Base-by-base conservation (phyloP, 2,329 filamentous ascomycete species). In the Coniella lustricola region DNA sequence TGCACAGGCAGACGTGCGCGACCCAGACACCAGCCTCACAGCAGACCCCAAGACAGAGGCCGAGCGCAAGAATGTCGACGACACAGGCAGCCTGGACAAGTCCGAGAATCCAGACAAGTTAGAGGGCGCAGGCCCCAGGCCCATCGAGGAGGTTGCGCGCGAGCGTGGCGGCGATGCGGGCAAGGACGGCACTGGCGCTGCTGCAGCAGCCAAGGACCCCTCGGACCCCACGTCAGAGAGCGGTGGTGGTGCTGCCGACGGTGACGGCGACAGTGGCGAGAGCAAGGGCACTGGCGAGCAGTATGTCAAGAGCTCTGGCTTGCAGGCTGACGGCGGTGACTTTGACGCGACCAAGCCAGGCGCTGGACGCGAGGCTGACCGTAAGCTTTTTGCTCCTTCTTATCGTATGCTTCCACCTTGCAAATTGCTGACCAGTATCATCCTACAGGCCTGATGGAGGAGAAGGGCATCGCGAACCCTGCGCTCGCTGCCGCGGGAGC, bases 271-370 rank as follows among this genome's bases (percentile, higher is more conserved):
- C 16, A 43, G 16, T 4, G 56, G 64, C 51, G 57, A 61, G 10
- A 62, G 64, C 13, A 65, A 72, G 53, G 75, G 73, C 1, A 79
- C 75, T 0, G 79, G 79, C 7, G 75, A 80, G 60, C 59, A 76
- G 57, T 76, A 76, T 50, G 71, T 83, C 54, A 77, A 74, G 63
- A 74, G 72, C 18, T 73, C 71, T 1, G 83, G 82, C 0, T 61
- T 85, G 22, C 65, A 69, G 31, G 79, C 81, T 14, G 82, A 87
- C 34, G 82, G 83, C 1, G 82, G 83, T 5, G 72, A 85, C 56
- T 85, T 85, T 59, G 83, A 86, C 57, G 81, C 77, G 3, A 67
- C 73, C 7, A 75, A 75, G 51, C 75, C 81, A 0, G 83, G 83
- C 10, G 84, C 84, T 10, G 82, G 81, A 3, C 67, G 64, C 32